These are phyloP conservation scores for Ceratocystiopsis sp. DNA, from an alignment of 2,329 filamentous ascomycete genomes.

Conservation along the genomic window DNA sequence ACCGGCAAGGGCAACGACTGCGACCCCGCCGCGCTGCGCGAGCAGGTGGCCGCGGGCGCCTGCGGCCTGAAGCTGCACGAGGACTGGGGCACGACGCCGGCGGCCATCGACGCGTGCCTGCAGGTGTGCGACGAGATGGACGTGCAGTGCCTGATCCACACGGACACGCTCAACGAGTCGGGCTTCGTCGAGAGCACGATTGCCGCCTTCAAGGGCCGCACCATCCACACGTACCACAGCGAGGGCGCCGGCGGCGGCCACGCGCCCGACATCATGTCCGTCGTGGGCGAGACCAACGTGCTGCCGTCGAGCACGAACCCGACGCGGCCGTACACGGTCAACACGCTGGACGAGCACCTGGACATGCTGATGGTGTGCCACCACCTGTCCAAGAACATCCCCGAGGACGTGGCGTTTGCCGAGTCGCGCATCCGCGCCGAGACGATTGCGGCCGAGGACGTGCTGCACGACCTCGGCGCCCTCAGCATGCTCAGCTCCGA, in stretches of 20 bases:
- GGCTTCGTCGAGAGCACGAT: conserved; percentile 94
- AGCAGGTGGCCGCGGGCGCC: conserved; percentile 69
- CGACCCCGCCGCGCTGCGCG: conserved; percentile 48
- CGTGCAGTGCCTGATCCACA: conserved; percentile 87
- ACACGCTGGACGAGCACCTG: conserved; percentile 89
- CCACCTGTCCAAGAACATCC: conserved; percentile 79
- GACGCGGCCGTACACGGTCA: conserved; percentile 74
- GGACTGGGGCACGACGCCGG: conserved; percentile 86
- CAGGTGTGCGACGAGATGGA: conserved; percentile 78
- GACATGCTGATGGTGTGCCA: conserved; percentile 99
- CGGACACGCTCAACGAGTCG: conserved; percentile 88
- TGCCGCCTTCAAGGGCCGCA: conserved; percentile 65
- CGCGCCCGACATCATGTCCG: conserved; percentile 87
- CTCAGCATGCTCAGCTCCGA: conserved; percentile 97
- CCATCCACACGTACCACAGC: conserved; percentile 94
- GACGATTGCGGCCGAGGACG: conserved; percentile 92
- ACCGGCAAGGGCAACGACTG: conserved; percentile 90
- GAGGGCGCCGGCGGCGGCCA: conserved; percentile 91
- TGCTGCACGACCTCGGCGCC: conserved; percentile 83
- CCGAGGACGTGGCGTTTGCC: conserved; percentile 89
- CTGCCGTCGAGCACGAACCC: conserved; percentile 85
- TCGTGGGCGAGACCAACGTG: conserved; percentile 78
- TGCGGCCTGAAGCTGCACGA: conserved; percentile 90
- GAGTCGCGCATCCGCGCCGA: conserved; percentile 88
- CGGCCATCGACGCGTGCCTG: conserved; percentile 78